Percentiles rank a stretch among this genome's conserved stretches.
Conservation (phyloP, 2,329 filamentous ascomycete genomes). For the Nemania diffusa region DNA sequence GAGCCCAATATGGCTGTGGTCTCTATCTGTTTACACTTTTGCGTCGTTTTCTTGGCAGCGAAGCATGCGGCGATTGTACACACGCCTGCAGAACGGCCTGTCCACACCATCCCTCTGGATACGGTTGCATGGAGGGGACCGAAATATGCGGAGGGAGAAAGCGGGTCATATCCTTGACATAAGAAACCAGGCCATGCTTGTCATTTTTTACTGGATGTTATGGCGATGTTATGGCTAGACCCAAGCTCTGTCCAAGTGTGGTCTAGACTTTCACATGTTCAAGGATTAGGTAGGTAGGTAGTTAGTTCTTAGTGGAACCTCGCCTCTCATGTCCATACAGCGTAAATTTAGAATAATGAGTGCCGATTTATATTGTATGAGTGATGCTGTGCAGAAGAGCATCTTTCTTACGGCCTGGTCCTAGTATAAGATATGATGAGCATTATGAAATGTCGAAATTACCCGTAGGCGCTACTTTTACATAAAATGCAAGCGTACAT, state of each 20-base stretch:
- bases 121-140: not conserved
- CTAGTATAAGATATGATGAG: not conserved
- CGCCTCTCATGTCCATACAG: not conserved
- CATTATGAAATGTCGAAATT: not conserved
- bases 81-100: not conserved
- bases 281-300: not conserved
- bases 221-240: not conserved
- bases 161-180: not conserved
- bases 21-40: not conserved
- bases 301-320: not conserved
- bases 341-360: not conserved
- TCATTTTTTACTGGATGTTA: not conserved
- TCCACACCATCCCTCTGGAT: not conserved
- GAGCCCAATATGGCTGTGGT: no score
- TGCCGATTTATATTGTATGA: not conserved
- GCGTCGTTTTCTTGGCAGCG: not conserved
- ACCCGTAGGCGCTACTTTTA: not conserved
- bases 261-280: conserved; percentile 5
- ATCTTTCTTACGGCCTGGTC: not conserved
- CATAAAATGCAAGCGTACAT: not conserved
- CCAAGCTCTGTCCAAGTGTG: not conserved
- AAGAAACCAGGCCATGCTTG: not conserved
- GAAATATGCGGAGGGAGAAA: not conserved
- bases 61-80: not conserved
- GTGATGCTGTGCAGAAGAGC: not conserved